A percentile compares a stretch with the other conserved stretches of the same genome.
phyloP scores from a whole-genome alignment of 2,329 filamentous ascomycete genomes.

The Thelonectria rubi region DNA sequence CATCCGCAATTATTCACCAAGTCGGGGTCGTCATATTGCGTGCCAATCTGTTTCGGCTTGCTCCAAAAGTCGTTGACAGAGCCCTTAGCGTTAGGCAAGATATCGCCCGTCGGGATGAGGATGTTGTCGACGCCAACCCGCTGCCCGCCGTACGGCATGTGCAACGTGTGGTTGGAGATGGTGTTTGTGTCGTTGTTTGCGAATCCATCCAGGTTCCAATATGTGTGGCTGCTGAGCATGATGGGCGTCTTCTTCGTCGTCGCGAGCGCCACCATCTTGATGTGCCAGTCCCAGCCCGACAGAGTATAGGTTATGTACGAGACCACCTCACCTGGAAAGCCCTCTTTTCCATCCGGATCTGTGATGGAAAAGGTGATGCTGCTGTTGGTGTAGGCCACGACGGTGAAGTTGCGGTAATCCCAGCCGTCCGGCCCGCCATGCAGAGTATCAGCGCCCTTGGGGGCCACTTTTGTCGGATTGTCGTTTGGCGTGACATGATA shows the following conservation, averaged over 20 bases:
- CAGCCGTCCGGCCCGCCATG: constrained; percentile 77
- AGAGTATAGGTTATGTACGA: constrained; percentile 79
- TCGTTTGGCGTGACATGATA: constrained; percentile 72
- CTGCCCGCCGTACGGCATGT: constrained; percentile 77
- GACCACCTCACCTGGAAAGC: constrained; percentile 81
- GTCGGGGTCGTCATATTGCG: constrained; percentile 69
- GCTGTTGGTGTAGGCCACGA: constrained; percentile 71
- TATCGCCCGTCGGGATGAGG: constrained; percentile 78
- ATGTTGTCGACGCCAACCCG: constrained; percentile 75
- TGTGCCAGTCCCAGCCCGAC: constrained; percentile 71
- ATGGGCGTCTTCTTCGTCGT: constrained; percentile 82
- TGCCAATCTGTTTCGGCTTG: constrained; percentile 79
- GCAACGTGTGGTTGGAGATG: constrained; percentile 75
- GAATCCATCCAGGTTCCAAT: constrained; percentile 87
- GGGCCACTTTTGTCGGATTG: constrained; percentile 60
- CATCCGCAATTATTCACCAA: constrained; percentile 79
- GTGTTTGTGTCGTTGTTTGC: constrained; percentile 74
- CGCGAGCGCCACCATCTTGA: constrained; percentile 76
- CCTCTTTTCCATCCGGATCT: constrained; percentile 76
- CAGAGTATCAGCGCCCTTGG: constrained; percentile 68
- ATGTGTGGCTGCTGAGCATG: constrained; percentile 78
- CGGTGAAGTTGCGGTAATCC: constrained; percentile 82
- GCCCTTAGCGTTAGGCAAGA: constrained; percentile 72
- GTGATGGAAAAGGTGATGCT: constrained; percentile 80
- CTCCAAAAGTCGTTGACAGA: constrained; percentile 87